These are phyloP conservation scores for Huntiella savannae DNA, from an alignment of 2,329 filamentous ascomycete genomes.

Conservation along the genomic window DNA sequence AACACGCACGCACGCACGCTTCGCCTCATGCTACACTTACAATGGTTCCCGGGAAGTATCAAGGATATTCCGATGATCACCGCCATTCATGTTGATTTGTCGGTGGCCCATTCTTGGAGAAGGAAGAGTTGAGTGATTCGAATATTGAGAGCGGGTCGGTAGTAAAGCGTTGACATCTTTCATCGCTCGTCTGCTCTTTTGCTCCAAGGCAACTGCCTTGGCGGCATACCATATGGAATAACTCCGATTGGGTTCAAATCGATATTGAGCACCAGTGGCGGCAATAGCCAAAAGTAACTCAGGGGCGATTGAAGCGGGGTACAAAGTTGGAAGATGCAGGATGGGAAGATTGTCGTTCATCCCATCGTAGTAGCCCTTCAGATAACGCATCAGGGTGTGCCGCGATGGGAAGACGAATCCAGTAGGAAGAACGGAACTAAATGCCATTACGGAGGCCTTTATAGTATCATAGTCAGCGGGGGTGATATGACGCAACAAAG, in stretches of 20 bases:
- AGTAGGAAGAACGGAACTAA: conserved; percentile 37
- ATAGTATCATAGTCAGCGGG: conserved; percentile 35
- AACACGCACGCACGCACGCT: too few relatives aligned
- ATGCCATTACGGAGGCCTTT: conserved; percentile 40
- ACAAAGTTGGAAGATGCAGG: conserved; percentile 48
- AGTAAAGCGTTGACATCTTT: conserved; percentile 36
- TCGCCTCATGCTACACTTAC: conserved; percentile 22
- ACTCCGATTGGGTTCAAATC: conserved; percentile 39
- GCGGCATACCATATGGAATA: conserved; percentile 43
- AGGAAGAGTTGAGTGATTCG: conserved; percentile 38
- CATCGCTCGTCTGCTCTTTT: conserved; percentile 37
- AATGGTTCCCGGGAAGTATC: conserved; percentile 40
- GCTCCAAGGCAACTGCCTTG: conserved; percentile 37
- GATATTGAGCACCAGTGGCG: conserved; percentile 48
- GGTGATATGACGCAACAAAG: conserved; percentile 28
- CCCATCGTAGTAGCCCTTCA: conserved; percentile 51
- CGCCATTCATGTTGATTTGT: conserved; percentile 38
- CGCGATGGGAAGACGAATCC: conserved; percentile 52
- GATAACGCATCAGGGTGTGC: conserved; percentile 46
- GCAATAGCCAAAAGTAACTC: conserved; percentile 50
- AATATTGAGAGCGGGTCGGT: conserved; percentile 38
- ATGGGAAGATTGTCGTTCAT: conserved; percentile 41
- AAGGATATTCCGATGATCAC: conserved; percentile 35
- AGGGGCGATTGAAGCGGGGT: conserved; percentile 42
- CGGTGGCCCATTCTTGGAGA: conserved; percentile 38